These are phyloP conservation scores for Annulohypoxylon moriforme DNA, from an alignment of 495 filamentous ascomycete species.

Conservation along the genomic window DNA sequence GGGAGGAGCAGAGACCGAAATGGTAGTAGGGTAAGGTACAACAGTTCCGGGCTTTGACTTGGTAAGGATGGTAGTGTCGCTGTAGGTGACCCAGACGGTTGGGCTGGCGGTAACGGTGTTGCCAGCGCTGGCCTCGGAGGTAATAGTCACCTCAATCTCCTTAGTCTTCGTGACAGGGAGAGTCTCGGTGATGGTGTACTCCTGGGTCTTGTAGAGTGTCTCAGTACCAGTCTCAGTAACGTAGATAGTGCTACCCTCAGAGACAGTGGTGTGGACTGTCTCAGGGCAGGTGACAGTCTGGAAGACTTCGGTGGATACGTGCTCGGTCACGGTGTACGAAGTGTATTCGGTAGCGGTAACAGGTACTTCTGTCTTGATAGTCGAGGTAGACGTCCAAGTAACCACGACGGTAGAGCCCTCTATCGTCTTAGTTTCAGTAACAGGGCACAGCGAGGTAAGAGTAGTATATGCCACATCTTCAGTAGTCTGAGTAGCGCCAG, in stretches of 20 bases:
- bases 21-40: constrained; percentile 47
- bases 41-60: constrained; percentile 35
- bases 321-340: constrained; percentile 51
- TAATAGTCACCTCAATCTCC: constrained; percentile 50
- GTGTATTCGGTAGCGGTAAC: constrained; percentile 44
- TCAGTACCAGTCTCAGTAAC: constrained; percentile 59
- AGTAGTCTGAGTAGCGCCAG: constrained; percentile 41
- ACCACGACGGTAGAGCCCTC: constrained; percentile 55
- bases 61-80: constrained; percentile 45
- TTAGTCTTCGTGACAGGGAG: constrained; percentile 54
- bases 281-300: constrained; percentile 57
- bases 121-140: constrained; percentile 45
- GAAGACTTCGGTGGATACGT: constrained; percentile 55
- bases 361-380: constrained; percentile 44
- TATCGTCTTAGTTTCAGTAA: constrained; percentile 58
- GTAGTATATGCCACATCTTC: constrained; percentile 52
- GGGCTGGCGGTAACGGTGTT: constrained; percentile 47
- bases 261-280: constrained; percentile 56
- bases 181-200: constrained; percentile 50
- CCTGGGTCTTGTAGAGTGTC: constrained; percentile 48
- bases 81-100: constrained; percentile 47
- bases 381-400: constrained; percentile 57
- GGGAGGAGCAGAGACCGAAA: constrained; percentile 21
- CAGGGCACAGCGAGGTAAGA: constrained; percentile 54
- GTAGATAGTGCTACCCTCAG: constrained; percentile 53